phyloP scores from a whole-genome alignment of 495 filamentous ascomycete genomes.

The Aspergillus incahuasiensis region DNA sequence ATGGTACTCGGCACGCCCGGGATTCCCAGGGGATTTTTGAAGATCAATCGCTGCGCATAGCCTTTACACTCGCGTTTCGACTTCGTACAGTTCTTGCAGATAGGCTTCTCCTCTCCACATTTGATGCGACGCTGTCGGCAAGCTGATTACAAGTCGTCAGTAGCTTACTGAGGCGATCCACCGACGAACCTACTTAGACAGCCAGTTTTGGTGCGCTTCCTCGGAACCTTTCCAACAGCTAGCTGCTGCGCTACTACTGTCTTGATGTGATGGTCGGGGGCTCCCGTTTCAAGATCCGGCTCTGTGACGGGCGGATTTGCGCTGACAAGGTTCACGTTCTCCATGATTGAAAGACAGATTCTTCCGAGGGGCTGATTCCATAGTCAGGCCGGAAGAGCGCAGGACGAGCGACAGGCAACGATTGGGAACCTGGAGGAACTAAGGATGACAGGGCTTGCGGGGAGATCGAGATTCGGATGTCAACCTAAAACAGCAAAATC shows the following conservation, averaged over 20 bases:
- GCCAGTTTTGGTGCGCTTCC: slow-evolving; percentile 90
- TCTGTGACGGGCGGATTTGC: not conserved
- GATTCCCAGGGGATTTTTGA: slow-evolving; percentile 78
- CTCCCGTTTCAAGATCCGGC: not conserved
- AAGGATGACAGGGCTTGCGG: not conserved
- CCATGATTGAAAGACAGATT: slow-evolving; percentile 10
- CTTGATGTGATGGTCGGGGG: not conserved
- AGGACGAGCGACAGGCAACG: not conserved
- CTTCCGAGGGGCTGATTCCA: slow-evolving; percentile 8
- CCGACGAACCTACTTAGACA: slow-evolving; percentile 71
- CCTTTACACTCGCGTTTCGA: slow-evolving; percentile 92
- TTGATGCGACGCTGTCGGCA: slow-evolving; percentile 95
- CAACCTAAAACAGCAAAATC: not conserved
- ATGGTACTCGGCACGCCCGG: slow-evolving; percentile 27
- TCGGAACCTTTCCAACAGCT: slow-evolving; percentile 25
- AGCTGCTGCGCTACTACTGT: slow-evolving; percentile 13
- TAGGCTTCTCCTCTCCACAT: slow-evolving; percentile 91
- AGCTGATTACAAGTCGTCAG: slow-evolving; percentile 44
- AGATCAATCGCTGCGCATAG: slow-evolving; percentile 87
- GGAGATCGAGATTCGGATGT: slow-evolving; percentile 4
- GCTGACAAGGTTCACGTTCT: slow-evolving; percentile 11
- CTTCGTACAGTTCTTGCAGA: slow-evolving; percentile 88
- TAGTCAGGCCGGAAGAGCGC: slow-evolving; percentile 6
- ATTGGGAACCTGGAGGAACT: not conserved
- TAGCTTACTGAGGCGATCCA: not conserved